Evolutionary conservation across 192 early-diverging fungal species (phyloP).

Genomic region (Backusella sp.): DNA sequence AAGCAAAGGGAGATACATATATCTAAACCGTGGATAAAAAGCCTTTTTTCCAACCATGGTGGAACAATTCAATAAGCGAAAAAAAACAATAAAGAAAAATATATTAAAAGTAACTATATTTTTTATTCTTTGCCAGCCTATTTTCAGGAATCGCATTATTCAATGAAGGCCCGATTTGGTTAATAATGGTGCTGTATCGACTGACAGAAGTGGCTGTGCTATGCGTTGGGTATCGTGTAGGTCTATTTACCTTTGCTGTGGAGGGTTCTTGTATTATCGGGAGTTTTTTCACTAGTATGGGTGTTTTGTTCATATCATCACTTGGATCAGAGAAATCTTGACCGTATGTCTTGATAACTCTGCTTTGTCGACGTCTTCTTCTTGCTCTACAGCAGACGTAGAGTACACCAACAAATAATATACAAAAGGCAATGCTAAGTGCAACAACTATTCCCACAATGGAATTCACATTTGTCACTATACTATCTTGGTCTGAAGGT

Average conservation of each 20-base stretch:
- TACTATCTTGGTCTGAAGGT: neutral
- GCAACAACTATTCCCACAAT: neutral
- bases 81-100: neutral
- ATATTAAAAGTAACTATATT: neutral
- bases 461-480: neutral
- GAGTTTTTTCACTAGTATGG: neutral
- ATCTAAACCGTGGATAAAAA: neutral
- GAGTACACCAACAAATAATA: neutral
- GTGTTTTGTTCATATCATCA: neutral
- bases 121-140: neutral
- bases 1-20: neutral
- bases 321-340: neutral
- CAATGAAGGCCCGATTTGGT: neutral
- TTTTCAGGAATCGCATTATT: neutral
- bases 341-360: neutral
- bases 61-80: neutral
- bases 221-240: neutral
- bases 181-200: neutral
- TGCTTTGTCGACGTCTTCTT: neutral
- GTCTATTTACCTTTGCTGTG: neutral
- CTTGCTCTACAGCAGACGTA: neutral
- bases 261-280: neutral
- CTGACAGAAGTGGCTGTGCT: conserved; percentile 2
- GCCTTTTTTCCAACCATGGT: neutral
- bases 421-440: neutral